These are phyloP conservation scores for Xylariomycetidae sp. DNA, from an alignment of 2,329 filamentous ascomycete species.

Conservation along the genomic window DNA sequence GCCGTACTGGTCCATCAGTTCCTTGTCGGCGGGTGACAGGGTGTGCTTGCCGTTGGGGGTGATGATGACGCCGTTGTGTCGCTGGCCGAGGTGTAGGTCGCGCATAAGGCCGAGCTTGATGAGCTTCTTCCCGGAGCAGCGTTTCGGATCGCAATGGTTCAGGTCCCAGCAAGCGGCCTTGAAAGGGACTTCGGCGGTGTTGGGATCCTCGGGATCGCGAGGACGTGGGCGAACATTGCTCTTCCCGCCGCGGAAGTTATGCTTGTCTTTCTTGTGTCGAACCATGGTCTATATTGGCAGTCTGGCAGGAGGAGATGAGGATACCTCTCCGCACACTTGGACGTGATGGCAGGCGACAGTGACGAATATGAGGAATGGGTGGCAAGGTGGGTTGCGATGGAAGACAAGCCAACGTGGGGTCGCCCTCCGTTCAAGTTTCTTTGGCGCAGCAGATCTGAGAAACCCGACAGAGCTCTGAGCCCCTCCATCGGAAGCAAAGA, in stretches of 20 bases:
- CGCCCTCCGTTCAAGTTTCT: too few species aligned
- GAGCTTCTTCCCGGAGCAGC: constrained; percentile 91
- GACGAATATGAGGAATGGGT: too few species aligned
- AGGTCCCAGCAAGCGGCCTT: constrained; percentile 98
- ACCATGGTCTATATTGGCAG: constrained; percentile 56
- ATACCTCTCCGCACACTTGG: neutral
- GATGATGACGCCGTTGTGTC: constrained; percentile 86
- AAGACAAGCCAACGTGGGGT: too few species aligned
- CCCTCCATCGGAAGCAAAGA: too few species aligned
- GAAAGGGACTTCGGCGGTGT: constrained; percentile 51
- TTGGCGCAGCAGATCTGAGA: too few species aligned
- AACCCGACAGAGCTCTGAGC: too few species aligned
- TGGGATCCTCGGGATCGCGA: constrained; percentile 36
- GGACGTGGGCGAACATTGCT: constrained; percentile 53
- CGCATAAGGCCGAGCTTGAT: constrained; percentile 93
- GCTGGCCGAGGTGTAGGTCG: constrained; percentile 84
- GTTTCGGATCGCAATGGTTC: constrained; percentile 93
- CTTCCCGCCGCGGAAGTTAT: constrained; percentile 68
- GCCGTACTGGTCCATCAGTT: constrained; percentile 79
- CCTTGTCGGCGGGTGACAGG: constrained; percentile 74
- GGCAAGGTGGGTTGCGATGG: too few species aligned
- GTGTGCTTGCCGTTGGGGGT: constrained; percentile 88
- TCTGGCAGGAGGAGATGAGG: neutral
- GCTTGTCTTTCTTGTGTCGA: constrained; percentile 89
- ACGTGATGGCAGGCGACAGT: too few species aligned